Conservation (phyloP, 495 filamentous ascomycete genomes). For the Penicillium simplicissimum region DNA sequence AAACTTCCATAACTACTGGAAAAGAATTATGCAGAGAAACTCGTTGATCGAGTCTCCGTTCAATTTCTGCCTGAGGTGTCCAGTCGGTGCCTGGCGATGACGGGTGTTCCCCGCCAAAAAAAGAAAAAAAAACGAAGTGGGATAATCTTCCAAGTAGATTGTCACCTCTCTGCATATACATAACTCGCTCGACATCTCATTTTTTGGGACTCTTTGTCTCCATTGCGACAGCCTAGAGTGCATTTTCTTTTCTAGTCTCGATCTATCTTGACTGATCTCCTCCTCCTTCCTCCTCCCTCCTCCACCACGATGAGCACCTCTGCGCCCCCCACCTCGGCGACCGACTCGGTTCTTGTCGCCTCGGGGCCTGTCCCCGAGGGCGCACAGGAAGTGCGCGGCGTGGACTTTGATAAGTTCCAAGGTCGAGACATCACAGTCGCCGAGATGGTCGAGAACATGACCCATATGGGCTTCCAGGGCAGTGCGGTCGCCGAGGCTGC, state of each 20-base stretch:
- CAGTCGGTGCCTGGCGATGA: constrained; percentile 9
- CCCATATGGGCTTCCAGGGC: constrained; percentile 89
- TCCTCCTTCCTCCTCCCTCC: neutral
- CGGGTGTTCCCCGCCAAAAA: constrained; percentile 5
- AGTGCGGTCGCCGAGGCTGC: constrained; percentile 80
- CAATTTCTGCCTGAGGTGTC: neutral
- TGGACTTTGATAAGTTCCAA: constrained; percentile 84
- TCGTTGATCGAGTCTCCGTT: too few species aligned
- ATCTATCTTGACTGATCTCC: neutral
- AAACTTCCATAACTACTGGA: too few species aligned
- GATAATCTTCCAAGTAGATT: neutral
- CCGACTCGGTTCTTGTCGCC: constrained; percentile 82
- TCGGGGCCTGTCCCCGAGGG: constrained; percentile 79
- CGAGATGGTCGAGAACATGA: constrained; percentile 81
- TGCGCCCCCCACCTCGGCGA: constrained; percentile 64
- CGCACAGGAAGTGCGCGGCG: constrained; percentile 72
- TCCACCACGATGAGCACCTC: constrained; percentile 22
- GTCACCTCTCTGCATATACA: neutral
- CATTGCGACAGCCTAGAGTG: neutral
- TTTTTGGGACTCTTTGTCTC: too few species aligned
- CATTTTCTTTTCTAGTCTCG: neutral
- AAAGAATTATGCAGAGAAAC: too few species aligned
- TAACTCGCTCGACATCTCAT: neutral
- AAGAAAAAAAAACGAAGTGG: neutral
- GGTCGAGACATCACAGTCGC: constrained; percentile 76